Evolutionary conservation across 129 eudicot species (phyloP).

Genomic region (Flaveria trinervia): DNA sequence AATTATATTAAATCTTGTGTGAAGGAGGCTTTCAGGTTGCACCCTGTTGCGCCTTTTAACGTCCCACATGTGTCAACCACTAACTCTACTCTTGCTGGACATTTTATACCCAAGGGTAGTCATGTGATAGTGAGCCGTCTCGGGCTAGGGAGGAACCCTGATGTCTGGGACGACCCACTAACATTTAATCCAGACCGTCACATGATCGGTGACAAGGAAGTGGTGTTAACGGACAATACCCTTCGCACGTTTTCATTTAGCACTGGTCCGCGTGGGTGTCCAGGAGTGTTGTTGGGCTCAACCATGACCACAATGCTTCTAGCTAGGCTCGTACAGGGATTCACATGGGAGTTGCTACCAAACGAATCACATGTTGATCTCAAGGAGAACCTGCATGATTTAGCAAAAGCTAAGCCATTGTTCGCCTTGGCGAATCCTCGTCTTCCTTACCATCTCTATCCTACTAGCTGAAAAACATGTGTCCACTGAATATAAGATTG

Average conservation of each 20-base stretch:
- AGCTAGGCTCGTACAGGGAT: not conserved
- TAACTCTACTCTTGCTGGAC: not conserved
- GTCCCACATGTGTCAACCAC: not conserved
- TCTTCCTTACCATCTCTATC: not conserved
- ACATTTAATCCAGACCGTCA: conserved; percentile 6
- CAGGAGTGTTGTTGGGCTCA: not conserved
- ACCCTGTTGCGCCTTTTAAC: not conserved
- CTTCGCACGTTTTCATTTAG: not conserved
- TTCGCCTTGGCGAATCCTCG: not conserved
- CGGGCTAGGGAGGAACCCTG: conserved; percentile 7
- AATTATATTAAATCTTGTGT: not conserved
- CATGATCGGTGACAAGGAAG: not conserved
- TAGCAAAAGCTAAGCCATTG: not conserved
- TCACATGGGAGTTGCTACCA: not conserved
- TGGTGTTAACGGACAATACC: not conserved
- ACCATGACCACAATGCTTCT: conserved; percentile 7
- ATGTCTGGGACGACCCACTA: not conserved
- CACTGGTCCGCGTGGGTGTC: conserved; percentile 8
- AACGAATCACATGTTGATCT: not conserved
- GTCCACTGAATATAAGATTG: too few relatives aligned
- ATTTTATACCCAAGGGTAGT: conserved; percentile 11
- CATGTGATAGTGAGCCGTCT: not conserved
- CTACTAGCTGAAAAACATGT: not conserved
- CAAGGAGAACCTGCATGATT: not conserved
- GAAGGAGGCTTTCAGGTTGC: conserved; percentile 5